These are phyloP conservation scores for Boletus sp. DNA, from an alignment of 1,284 basidiomycete genomes.

Conservation along the genomic window DNA sequence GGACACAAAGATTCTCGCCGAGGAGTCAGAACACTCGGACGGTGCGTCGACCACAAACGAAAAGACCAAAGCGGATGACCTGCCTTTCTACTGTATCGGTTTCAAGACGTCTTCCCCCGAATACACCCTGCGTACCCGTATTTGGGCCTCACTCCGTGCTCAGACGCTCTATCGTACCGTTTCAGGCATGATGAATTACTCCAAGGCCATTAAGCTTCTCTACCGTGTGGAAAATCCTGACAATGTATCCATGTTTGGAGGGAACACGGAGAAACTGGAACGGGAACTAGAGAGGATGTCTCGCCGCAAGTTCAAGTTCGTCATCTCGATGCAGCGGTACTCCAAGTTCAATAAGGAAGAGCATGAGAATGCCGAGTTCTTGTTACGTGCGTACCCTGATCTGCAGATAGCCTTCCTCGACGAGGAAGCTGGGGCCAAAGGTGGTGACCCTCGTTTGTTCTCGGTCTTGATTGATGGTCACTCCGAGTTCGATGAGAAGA, in stretches of 20 bases:
- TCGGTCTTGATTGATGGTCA: constrained; percentile 96
- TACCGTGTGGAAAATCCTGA: constrained; percentile 99
- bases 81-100: constrained; percentile 99
- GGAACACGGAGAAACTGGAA: constrained; percentile 95
- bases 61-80: constrained; percentile 87
- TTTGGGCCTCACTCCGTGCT: constrained; percentile 97
- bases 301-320: constrained; percentile 97
- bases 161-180: constrained; percentile 99
- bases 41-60: constrained; percentile 62
- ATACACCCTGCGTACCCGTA: constrained; percentile 97
- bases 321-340: constrained; percentile 99
- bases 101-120: constrained; percentile 99
- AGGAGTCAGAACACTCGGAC: constrained; percentile 73
- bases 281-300: constrained; percentile 97
- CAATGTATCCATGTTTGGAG: constrained; percentile 93
- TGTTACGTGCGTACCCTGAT: constrained; percentile 96
- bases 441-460: constrained; percentile 87
- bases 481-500: constrained; percentile 88
- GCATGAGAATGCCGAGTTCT: constrained; percentile 97
- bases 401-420: constrained; percentile 98
- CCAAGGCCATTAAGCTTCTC: constrained; percentile 98
- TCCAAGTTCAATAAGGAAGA: constrained; percentile 99
- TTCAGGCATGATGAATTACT: constrained; percentile 99
- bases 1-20: constrained; percentile 98
- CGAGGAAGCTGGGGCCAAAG: constrained; percentile 88